These are phyloP conservation scores for Pittosporum tobira DNA, from an alignment of 129 eudicot genomes.

Conservation along the genomic window DNA sequence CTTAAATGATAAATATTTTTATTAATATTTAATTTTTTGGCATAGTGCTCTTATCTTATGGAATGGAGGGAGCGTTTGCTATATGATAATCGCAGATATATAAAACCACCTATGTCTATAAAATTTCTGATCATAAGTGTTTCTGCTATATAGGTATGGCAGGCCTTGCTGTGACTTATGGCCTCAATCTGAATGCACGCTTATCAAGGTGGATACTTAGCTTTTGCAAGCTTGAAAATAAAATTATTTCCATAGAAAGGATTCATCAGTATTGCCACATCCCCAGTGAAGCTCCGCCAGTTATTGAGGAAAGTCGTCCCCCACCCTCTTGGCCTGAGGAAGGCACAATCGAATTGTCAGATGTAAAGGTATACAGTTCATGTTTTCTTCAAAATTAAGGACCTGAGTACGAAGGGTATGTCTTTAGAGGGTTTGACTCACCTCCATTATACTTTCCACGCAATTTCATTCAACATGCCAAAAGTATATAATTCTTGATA, in stretches of 20 bases:
- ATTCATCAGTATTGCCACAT: constrained; percentile 80
- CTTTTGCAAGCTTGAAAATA: constrained; percentile 87
- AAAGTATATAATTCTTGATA: no score
- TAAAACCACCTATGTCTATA: not conserved
- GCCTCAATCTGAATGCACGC: constrained; percentile 68
- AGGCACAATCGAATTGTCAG: constrained; percentile 65
- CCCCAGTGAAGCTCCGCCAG: constrained; percentile 84
- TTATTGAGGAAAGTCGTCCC: constrained; percentile 59
- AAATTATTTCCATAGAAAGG: constrained; percentile 86
- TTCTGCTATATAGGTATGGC: constrained; percentile 59
- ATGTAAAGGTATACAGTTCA: constrained; percentile 53
- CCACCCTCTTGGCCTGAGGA: constrained; percentile 68
- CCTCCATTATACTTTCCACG: no score
- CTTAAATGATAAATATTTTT: no score
- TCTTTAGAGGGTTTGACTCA: no score
- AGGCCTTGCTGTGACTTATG: constrained; percentile 87
- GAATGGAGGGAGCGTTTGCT: no score
- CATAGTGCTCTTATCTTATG: no score
- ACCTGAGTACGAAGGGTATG: not conserved
- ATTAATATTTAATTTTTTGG: no score
- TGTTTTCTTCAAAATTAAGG: not conserved
- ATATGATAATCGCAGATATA: not conserved
- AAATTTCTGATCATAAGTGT: constrained; percentile 3
- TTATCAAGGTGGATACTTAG: constrained; percentile 71
- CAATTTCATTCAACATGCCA: no score